Conservation (phyloP, 2,329 filamentous ascomycete species). For the Xylaria hypoxylon region DNA sequence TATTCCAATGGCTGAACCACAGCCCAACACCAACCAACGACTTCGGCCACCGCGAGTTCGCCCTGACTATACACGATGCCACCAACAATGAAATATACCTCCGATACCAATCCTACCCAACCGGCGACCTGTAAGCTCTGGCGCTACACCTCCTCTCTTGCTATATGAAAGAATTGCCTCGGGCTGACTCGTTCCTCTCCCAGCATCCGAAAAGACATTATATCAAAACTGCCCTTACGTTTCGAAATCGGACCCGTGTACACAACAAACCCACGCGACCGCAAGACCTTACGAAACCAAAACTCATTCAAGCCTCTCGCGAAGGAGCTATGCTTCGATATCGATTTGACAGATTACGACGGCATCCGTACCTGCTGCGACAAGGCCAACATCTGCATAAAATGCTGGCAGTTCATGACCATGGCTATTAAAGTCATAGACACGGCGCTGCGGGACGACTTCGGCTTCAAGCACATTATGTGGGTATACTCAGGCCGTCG, state of each 20-base stretch:
- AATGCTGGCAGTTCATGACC: constrained; percentile 97
- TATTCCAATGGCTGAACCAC: constrained; percentile 99
- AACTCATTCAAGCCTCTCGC: constrained; percentile 85
- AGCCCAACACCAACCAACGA: constrained; percentile 86
- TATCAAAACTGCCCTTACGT: constrained; percentile 87
- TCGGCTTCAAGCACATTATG: constrained; percentile 95
- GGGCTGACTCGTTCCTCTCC: constrained; percentile 28
- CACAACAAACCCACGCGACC: constrained; percentile 90
- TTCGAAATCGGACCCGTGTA: constrained; percentile 99
- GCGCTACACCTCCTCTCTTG: not conserved
- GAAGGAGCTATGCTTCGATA: constrained; percentile 98
- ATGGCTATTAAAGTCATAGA: constrained; percentile 98
- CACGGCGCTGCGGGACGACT: constrained; percentile 87
- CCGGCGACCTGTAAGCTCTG: constrained; percentile 61
- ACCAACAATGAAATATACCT: constrained; percentile 77
- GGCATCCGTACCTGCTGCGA: constrained; percentile 95
- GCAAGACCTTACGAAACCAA: constrained; percentile 82
- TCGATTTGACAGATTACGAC: constrained; percentile 99
- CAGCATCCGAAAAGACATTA: constrained; percentile 89
- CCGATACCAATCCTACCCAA: constrained; percentile 81
- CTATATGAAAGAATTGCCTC: too few relatives aligned
- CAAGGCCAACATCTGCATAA: constrained; percentile 91
- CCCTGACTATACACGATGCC: constrained; percentile 85
- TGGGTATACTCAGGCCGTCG: constrained; percentile 98
- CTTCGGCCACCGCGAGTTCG: constrained; percentile 94